Percentiles rank a stretch among this genome's conserved stretches.
These are phyloP conservation scores for Lepidium africanum DNA, from an alignment of 345 rosid genomes.

Conservation along the genomic window DNA sequence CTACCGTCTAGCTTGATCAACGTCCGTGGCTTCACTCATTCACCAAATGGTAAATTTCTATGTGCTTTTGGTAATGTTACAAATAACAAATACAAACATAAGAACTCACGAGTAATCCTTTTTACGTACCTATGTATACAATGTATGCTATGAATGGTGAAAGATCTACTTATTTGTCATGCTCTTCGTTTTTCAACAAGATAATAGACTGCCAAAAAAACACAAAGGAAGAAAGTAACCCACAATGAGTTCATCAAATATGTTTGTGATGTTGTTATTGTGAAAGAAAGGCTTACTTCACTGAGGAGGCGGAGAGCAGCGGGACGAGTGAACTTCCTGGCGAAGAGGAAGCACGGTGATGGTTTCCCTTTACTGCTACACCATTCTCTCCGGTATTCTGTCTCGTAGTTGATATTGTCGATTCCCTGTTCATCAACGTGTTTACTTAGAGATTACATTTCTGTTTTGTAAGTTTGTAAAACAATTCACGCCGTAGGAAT, in stretches of 20 bases:
- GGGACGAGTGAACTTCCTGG: conserved; percentile 89
- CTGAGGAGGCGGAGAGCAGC: conserved; percentile 78
- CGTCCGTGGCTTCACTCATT: not conserved
- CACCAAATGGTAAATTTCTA: conserved; percentile 14
- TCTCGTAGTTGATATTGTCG: conserved; percentile 78
- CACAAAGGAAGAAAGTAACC: not conserved
- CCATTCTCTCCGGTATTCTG: conserved; percentile 90
- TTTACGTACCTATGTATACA: not conserved
- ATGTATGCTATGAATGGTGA: not conserved
- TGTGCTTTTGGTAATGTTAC: not conserved
- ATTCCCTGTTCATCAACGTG: conserved; percentile 42
- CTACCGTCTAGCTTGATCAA: not conserved
- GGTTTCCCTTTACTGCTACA: conserved; percentile 84
- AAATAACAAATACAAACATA: not conserved
- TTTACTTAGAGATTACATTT: not conserved
- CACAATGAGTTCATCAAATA: not conserved
- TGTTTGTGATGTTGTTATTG: not conserved
- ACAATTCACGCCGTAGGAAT: not conserved
- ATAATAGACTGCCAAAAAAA: conserved; percentile 24
- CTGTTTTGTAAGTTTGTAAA: not conserved
- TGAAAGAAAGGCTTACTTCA: conserved; percentile 35
- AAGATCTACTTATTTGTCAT: conserved; percentile 8
- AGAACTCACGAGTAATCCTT: not conserved
- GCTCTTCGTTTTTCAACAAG: conserved; percentile 14
- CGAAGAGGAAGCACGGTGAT: conserved; percentile 80